Percentiles rank a stretch among this genome's conserved stretches.
phyloP scores from a whole-genome alignment of 805 yeast species.

The Wickerhamiella lipophila region DNA sequence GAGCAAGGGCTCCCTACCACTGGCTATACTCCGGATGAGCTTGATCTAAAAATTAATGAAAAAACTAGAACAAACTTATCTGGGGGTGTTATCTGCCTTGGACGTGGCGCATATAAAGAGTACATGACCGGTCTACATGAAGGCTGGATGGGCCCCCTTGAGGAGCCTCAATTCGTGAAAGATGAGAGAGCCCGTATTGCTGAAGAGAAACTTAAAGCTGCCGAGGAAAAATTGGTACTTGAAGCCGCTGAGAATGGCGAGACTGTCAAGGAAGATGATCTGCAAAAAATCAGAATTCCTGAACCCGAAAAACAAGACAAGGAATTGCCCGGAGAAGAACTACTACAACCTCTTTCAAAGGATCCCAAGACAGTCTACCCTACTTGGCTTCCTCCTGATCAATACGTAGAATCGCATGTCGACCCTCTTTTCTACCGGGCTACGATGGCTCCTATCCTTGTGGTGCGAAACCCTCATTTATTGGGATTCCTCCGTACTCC shows the following conservation, averaged over 20 bases:
- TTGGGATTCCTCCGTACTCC: constrained; percentile 73
- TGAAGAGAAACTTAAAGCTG: constrained; percentile 10
- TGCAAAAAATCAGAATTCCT: constrained; percentile 14
- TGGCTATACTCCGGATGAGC: constrained; percentile 21
- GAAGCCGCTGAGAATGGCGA: constrained; percentile 17
- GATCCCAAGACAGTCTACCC: constrained; percentile 35
- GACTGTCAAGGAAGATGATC: constrained; percentile 12
- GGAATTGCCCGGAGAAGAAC: no score
- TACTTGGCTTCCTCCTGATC: constrained; percentile 41
- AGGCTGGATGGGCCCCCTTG: constrained; percentile 86
- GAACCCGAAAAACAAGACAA: constrained; percentile 13
- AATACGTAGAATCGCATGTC: constrained; percentile 41
- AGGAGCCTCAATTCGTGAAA: constrained; percentile 31
- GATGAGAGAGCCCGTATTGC: constrained; percentile 12
- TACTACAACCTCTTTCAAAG: constrained; percentile 33
- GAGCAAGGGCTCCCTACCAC: constrained; percentile 22
- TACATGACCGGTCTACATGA: constrained; percentile 84
- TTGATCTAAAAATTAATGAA: constrained; percentile 25
- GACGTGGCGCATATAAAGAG: constrained; percentile 94
- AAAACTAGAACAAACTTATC: constrained; percentile 33
- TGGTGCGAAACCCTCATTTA: constrained; percentile 62
- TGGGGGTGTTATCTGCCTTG: constrained; percentile 86
- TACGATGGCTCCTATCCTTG: constrained; percentile 49
- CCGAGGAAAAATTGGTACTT: constrained; percentile 8
- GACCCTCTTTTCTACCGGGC: constrained; percentile 49